These are phyloP conservation scores for Cercospora zeina DNA, from an alignment of 2,329 filamentous ascomycete species.

Conservation along the genomic window DNA sequence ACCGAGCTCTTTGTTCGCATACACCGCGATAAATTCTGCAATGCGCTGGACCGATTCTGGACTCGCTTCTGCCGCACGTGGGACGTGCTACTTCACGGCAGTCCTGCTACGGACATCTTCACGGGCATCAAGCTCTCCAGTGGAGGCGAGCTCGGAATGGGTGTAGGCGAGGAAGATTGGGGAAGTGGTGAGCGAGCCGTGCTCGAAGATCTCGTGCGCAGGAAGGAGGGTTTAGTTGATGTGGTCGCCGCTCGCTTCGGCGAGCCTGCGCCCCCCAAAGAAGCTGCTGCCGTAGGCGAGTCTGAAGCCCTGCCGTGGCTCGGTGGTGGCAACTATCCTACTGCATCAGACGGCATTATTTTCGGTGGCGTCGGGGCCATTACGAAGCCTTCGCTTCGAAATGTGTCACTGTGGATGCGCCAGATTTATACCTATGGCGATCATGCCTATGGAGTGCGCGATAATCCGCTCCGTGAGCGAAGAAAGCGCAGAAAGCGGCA, in stretches of 20 bases:
- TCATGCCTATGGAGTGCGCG: conserved; percentile 78
- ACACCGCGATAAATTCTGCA: conserved; percentile 68
- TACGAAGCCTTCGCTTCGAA: conserved; percentile 67
- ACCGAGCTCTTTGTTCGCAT: conserved; percentile 66
- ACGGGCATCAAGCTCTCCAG: conserved; percentile 84
- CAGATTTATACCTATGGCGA: conserved; percentile 82
- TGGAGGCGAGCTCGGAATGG: conserved; percentile 87
- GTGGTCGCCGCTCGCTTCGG: conserved; percentile 86
- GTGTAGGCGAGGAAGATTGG: conserved; percentile 92
- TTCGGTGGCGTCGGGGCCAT: conserved; percentile 79
- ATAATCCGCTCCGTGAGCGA: conserved; percentile 71
- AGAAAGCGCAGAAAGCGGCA: conserved; percentile 49
- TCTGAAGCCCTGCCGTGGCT: conserved; percentile 62
- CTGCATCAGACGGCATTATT: conserved; percentile 76
- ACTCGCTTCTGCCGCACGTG: conserved; percentile 65
- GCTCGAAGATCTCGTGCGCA: conserved; percentile 77
- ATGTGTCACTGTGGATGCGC: conserved; percentile 83
- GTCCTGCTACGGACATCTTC: conserved; percentile 76
- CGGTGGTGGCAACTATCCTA: conserved; percentile 66
- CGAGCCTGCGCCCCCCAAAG: conserved; percentile 47
- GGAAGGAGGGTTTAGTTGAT: conserved; percentile 83
- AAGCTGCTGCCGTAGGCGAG: conserved; percentile 32
- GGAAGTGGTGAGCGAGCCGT: conserved; percentile 93
- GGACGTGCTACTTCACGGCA: conserved; percentile 88
- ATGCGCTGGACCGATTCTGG: conserved; percentile 79